A percentile compares a stretch with the other conserved stretches of the same genome.
phyloP scores from a whole-genome alignment of 2,329 filamentous ascomycete species.

The Ophiobolus disseminans region DNA sequence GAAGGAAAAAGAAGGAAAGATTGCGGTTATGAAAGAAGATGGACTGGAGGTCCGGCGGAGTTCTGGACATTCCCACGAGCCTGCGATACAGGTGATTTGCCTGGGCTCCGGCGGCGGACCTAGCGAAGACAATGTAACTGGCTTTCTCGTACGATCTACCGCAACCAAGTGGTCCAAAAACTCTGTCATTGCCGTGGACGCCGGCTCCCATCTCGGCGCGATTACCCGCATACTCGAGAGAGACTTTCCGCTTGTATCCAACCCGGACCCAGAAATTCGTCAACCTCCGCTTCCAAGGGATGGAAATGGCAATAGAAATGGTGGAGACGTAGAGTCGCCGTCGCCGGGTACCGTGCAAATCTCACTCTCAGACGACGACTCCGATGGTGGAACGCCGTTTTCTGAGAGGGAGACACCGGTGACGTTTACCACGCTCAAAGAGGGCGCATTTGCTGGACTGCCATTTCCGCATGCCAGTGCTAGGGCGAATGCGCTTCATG shows the following conservation, averaged over 20 bases:
- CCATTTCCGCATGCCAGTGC: constrained; percentile 71
- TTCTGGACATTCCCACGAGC: constrained; percentile 44
- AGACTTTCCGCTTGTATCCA: constrained; percentile 56
- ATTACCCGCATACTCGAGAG: constrained; percentile 79
- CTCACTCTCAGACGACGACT: constrained; percentile 38
- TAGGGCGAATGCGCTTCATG: constrained; percentile 78
- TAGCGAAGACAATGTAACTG: constrained; percentile 86
- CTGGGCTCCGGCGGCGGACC: constrained; percentile 86
- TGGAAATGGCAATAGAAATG: constrained; percentile 19
- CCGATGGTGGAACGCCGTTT: constrained; percentile 31
- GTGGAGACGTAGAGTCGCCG: constrained; percentile 24
- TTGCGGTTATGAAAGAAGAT: constrained; percentile 53
- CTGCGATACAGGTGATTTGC: constrained; percentile 58
- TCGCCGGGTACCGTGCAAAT: constrained; percentile 34
- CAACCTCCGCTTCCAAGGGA: constrained; percentile 17
- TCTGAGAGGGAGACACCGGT: constrained; percentile 34
- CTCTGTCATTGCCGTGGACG: constrained; percentile 90
- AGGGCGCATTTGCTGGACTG: constrained; percentile 81
- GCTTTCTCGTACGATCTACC: constrained; percentile 84
- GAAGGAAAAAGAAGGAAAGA: constrained; percentile 1
- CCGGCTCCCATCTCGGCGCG: constrained; percentile 84
- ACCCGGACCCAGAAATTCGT: constrained; percentile 12
- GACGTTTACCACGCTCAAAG: constrained; percentile 63
- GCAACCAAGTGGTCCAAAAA: constrained; percentile 80
- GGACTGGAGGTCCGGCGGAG: constrained; percentile 46